Conservation (phyloP, 768 basidiomycete species). For the Udeniomyces megalosporus region DNA sequence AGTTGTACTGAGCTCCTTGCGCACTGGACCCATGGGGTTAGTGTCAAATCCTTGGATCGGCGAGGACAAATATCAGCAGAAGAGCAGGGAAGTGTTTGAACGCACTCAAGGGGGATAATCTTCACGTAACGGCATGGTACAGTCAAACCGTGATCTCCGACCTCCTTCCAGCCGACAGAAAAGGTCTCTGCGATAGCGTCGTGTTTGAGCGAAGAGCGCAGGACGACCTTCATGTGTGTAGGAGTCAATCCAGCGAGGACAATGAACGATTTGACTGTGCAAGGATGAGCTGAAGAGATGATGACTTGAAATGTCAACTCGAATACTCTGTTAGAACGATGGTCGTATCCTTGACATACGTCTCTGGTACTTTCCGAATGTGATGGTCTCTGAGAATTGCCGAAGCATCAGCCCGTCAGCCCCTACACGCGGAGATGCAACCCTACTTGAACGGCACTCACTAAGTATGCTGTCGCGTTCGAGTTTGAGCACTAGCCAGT, state of each 20-base stretch:
- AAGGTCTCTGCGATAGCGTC: slow-evolving; percentile 11
- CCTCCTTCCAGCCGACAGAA: slow-evolving; percentile 10
- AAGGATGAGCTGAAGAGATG: slow-evolving; percentile 16
- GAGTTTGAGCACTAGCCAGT: slow-evolving; percentile 16
- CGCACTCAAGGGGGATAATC: slow-evolving; percentile 7
- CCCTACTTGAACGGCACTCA: not conserved
- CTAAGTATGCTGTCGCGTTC: slow-evolving; percentile 5
- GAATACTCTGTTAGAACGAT: not conserved
- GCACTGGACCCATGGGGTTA: no score
- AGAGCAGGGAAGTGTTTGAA: not conserved
- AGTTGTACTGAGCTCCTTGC: slow-evolving; percentile 10
- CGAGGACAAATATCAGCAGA: not conserved
- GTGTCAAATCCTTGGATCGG: no score
- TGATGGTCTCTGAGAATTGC: not conserved
- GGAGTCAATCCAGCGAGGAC: slow-evolving; percentile 15
- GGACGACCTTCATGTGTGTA: slow-evolving; percentile 10
- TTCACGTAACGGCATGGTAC: not conserved
- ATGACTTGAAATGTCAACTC: not conserved
- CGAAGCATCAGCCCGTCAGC: no score
- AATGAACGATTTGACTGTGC: slow-evolving; percentile 16
- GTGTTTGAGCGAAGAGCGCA: slow-evolving; percentile 7
- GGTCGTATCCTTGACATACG: not conserved
- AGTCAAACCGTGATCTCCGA: not conserved
- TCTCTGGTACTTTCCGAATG: slow-evolving; percentile 16
- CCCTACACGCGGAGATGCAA: not conserved